Percentiles rank a stretch among this genome's conserved stretches.
Evolutionary conservation across 768 basidiomycete species (phyloP).

Genomic region (Porphyrellus cyaneotinctus): DNA sequence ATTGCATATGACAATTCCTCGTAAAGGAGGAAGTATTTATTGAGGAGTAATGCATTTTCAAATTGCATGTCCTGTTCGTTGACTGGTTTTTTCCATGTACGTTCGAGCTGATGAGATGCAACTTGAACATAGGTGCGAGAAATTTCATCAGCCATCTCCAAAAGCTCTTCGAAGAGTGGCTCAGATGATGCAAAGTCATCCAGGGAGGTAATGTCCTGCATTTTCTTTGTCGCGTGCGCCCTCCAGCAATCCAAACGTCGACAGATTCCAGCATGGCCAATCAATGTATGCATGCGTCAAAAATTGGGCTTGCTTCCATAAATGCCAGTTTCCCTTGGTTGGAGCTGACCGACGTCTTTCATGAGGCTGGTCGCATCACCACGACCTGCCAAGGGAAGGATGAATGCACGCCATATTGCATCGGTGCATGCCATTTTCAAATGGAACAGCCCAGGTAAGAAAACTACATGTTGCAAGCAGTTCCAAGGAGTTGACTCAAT

Average conservation of each 20-base stretch:
- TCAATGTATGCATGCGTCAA: not conserved
- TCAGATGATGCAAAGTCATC: conserved; percentile 7
- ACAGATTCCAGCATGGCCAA: not conserved
- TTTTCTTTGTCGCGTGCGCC: too few species aligned
- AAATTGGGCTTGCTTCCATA: not conserved
- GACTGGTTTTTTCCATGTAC: too few species aligned
- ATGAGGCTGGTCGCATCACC: too few species aligned
- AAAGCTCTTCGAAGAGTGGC: conserved; percentile 27
- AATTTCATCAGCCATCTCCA: conserved; percentile 23
- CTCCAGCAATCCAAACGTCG: too few species aligned
- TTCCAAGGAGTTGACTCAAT: not conserved
- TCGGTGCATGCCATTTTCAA: not conserved
- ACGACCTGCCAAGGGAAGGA: too few species aligned
- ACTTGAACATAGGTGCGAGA: too few species aligned
- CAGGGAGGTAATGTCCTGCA: too few species aligned
- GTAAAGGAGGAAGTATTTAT: conserved; percentile 38
- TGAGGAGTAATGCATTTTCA: conserved; percentile 32
- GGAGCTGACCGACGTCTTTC: not conserved
- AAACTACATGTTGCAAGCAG: not conserved
- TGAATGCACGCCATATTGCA: not conserved
- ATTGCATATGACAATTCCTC: conserved; percentile 35
- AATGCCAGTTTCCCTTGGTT: not conserved
- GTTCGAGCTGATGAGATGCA: too few species aligned
- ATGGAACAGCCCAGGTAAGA: not conserved
- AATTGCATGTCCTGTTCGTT: conserved; percentile 4